Evolutionary conservation across 768 basidiomycete genomes (phyloP), one percentile per base, ranked within the genome.

Genomic region (Serpula lacrymans): DNA sequence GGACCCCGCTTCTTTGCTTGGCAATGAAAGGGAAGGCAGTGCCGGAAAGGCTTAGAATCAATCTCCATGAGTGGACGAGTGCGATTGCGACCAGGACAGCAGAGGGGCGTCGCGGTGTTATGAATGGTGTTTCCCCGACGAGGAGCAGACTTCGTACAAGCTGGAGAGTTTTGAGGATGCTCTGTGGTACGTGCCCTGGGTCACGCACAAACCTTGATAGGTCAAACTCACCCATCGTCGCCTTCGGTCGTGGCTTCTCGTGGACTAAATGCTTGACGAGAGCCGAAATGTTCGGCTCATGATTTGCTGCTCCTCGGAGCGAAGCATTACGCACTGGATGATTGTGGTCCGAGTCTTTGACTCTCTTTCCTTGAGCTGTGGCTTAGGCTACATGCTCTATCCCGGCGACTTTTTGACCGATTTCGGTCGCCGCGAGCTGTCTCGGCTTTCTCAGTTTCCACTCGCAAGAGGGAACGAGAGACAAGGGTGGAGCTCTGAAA

Each of bases 341-440:
- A 53, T 46, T 32, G 47, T 56, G 60, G 54, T 60, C 63, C 46
- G 66, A 63, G 74, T 70, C 72, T 53, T 51, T 48, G 72, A 65
- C 72, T 70, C 69, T 63, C 52, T 57, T 59, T 53, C 62, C 47
- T 47, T 2, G 50, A 42, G 55, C 35, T 30, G 46, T 43, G 55
- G 57, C 52, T 34, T 46, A 7, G 37, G 50, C 37, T 45, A 43
- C 51, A 48, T 43, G 35, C 58, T 64, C 67, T 65, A 70, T 50
- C 69, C 74, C 75, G 78, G 78, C 57, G 70, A 69, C 58, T 78
- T 79, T 71, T 45, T 43, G 69, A 53, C 54, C 49, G 58, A 51
- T 72, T 72, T 54, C 65, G 70, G 65, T 67, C 63, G 60, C 78
- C 78, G 75, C 75, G 71, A 72, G 59, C 68, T 64, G 53, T 66